These are phyloP conservation scores for Neopestalotiopsis sp. DNA, from an alignment of 2,329 filamentous ascomycete genomes.

Conservation along the genomic window DNA sequence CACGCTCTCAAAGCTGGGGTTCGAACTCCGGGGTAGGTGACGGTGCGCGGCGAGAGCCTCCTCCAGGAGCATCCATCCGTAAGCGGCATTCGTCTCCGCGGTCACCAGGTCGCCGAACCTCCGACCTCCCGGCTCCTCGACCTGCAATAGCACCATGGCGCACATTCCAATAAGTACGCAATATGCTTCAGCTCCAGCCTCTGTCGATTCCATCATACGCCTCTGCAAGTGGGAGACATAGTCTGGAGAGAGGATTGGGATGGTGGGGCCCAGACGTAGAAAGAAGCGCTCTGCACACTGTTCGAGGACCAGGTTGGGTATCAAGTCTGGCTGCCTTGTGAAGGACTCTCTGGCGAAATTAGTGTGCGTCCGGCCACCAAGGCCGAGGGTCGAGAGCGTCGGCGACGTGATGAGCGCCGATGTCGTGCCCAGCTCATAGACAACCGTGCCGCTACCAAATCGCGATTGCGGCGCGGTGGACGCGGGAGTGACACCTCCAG, in stretches of 20 bases:
- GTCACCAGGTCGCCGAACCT: conserved; percentile 39
- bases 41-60: conserved; percentile 42
- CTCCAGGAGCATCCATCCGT: conserved; percentile 45
- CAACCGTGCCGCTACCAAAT: conserved; percentile 15
- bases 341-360: conserved; percentile 33
- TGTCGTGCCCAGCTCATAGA: conserved; percentile 16
- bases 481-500: conserved; percentile 21
- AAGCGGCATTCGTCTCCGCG: conserved; percentile 41
- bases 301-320: conserved; percentile 40
- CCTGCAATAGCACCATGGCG: conserved; percentile 48
- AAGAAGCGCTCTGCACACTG: conserved; percentile 48
- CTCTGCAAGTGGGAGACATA: conserved; percentile 40
- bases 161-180: conserved; percentile 45
- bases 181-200: conserved; percentile 40
- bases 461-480: conserved; percentile 15
- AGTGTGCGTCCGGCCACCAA: conserved; percentile 29
- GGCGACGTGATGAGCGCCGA: conserved; percentile 22
- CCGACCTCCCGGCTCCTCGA: conserved; percentile 41
- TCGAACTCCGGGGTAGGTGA: conserved; percentile 38
- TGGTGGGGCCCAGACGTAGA: conserved; percentile 45
- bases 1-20: conserved; percentile 44
- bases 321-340: conserved; percentile 39
- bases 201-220: conserved; percentile 27
- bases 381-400: conserved; percentile 24
- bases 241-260: conserved; percentile 46